Base-by-base conservation (phyloP, 1,139 yeast genomes). In the Hemisphaericaspora xylanilytica region DNA sequence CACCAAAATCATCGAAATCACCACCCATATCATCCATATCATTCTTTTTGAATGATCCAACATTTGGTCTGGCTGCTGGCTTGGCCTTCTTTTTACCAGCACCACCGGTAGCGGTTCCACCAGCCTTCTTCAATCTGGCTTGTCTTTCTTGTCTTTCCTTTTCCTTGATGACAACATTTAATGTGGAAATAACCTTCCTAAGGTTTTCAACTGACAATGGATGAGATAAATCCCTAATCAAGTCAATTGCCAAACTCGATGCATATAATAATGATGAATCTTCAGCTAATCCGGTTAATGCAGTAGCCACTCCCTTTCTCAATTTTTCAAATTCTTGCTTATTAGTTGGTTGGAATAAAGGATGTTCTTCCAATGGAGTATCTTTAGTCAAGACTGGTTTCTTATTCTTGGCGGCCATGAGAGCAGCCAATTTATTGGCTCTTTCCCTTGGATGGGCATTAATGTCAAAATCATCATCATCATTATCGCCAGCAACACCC, bases 11-110 rank as follows among this genome's bases (percentile, higher is more conserved):
- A 52, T 75, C 78, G 57, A 64, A 73, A 41, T 58, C 65, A 49
- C 78, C 78, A 38, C 56, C 67, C 58, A 65, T 50, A 44, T 79
- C 80, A 52, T 83, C 95, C 51, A 77, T 73, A 35, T 73, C 78
- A 52, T 81, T 81, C 56, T 85, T 89, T 67, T 85, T 84, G 59
- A 80, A 80, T n/a, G 35, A 22, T 45, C 85, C 85, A 52, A 84
- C 78, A 58, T 85, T 82, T 37, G 90, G 79, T 52, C 86, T 86
- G 24, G 74, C 80, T 24, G 80, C 78, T 22, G 77, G 74, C 72
- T 88, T 89, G 47, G 82, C 90, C 78, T 90, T 89, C 80, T 88
- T 86, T 75, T 87, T 88, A 57, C 96, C 97, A 24, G 95, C 92
- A 59, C 97, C 95, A 56, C 94, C 95, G 33, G 94, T 84, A 30